Evolutionary conservation across 805 yeast genomes (phyloP).

Genomic region (Brettanomyces bruxellensis): DNA sequence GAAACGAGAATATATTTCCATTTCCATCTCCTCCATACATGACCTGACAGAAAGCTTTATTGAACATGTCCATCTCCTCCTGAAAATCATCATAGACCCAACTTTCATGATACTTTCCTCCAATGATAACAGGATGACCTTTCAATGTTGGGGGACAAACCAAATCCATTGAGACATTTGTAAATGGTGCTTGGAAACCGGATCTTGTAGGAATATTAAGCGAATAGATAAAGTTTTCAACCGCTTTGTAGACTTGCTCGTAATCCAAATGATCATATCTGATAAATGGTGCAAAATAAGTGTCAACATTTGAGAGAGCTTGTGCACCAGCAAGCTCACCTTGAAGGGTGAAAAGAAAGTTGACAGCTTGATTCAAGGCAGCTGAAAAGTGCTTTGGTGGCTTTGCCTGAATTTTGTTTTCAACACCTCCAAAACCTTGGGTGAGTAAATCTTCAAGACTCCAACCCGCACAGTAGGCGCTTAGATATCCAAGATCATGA

Average conservation of each 20-base stretch:
- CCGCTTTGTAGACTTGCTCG: neutral
- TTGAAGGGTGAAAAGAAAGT: constrained; percentile 1
- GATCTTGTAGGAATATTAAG: neutral
- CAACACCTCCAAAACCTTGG: constrained; percentile 2
- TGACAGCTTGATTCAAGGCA: constrained; percentile 1
- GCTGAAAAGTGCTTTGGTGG: neutral
- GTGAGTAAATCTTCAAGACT: neutral
- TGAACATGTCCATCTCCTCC: constrained; percentile 1
- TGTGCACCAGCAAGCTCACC: constrained; percentile 2
- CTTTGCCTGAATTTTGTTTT: neutral
- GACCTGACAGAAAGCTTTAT: neutral
- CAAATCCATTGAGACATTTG: neutral
- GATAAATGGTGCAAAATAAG: constrained; percentile 1
- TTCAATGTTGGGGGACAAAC: neutral
- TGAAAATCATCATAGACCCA: constrained; percentile 2
- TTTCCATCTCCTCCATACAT: constrained; percentile 1
- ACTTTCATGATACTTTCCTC: neutral
- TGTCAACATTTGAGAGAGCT: constrained; percentile 1
- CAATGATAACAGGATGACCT: neutral
- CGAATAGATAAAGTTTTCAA: constrained; percentile 1
- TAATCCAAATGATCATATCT: neutral
- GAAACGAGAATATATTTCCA: constrained; percentile 1
- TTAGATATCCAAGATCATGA: constrained; percentile 1
- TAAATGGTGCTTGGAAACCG: constrained; percentile 1
- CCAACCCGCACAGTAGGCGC: constrained; percentile 1